Conservation (phyloP, 2,329 filamentous ascomycete genomes). For the Cytospora piceicola region DNA sequence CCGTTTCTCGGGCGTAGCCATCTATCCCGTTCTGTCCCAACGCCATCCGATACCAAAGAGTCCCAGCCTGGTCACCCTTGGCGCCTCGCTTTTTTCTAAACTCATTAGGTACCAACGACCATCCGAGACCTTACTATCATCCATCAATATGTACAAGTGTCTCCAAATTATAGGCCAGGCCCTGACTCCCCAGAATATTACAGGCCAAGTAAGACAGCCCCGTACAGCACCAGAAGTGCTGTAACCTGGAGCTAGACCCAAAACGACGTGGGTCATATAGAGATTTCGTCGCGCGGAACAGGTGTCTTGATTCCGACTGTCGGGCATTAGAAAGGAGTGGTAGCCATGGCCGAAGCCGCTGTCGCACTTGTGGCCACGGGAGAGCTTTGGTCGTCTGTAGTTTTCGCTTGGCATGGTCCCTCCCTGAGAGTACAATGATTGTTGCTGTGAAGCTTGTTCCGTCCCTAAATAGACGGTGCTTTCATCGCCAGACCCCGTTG, state of each 20-base stretch:
- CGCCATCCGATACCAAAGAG: not conserved
- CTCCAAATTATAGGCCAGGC: not conserved
- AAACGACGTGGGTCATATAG: not conserved
- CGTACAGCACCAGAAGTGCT: slow-evolving; percentile 3
- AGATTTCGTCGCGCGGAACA: not conserved
- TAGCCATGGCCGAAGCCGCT: slow-evolving; percentile 11
- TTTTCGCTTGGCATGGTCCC: slow-evolving; percentile 42
- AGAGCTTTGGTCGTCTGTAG: slow-evolving; percentile 51
- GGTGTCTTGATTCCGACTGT: slow-evolving; percentile 6
- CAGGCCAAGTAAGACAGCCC: slow-evolving; percentile 9
- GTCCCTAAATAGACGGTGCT: slow-evolving; percentile 51
- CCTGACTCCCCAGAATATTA: not conserved
- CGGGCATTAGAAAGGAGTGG: not conserved
- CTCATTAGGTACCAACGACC: not conserved
- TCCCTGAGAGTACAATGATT: slow-evolving; percentile 42
- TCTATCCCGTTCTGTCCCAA: not conserved
- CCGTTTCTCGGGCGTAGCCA: not conserved
- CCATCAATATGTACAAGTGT: slow-evolving; percentile 15
- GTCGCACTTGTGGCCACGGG: slow-evolving; percentile 40
- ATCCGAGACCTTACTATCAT: not conserved
- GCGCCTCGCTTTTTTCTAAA: slow-evolving; percentile 4
- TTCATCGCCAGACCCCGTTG: slow-evolving; percentile 45
- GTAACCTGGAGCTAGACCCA: slow-evolving; percentile 5
- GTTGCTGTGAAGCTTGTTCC: slow-evolving; percentile 54
- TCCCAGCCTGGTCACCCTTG: not conserved